phyloP scores from a whole-genome alignment of 2,329 filamentous ascomycete genomes.

The Fusarium hainanense region DNA sequence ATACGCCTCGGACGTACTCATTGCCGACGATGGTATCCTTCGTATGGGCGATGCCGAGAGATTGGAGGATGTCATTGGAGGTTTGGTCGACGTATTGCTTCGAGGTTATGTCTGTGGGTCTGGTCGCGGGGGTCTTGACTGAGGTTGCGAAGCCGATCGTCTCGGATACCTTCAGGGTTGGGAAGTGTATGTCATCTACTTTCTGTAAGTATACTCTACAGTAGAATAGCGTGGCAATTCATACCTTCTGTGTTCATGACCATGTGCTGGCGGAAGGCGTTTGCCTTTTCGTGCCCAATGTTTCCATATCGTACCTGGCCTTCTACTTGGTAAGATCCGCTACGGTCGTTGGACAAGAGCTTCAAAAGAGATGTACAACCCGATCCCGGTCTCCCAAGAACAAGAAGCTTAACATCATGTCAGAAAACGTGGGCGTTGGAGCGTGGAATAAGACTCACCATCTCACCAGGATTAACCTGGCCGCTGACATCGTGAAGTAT shows the following conservation, averaged over 20 bases:
- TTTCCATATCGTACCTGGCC: neutral
- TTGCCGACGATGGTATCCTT: neutral
- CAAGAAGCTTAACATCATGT: neutral
- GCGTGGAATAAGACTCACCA: neutral
- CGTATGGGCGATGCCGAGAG: neutral
- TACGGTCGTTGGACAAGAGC: neutral
- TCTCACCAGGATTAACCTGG: neutral
- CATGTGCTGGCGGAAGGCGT: neutral
- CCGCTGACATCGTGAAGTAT: neutral
- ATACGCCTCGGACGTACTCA: neutral
- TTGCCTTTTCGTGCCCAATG: neutral
- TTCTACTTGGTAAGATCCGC: neutral
- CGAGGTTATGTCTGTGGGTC: neutral
- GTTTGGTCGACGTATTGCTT: neutral
- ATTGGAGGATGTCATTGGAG: neutral
- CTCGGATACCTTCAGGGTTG: neutral
- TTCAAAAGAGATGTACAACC: neutral
- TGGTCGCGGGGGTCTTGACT: neutral
- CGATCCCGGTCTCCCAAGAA: neutral
- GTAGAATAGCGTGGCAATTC: fast-evolving
- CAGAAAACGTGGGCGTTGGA: neutral
- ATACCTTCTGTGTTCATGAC: neutral
- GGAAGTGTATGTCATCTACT: neutral
- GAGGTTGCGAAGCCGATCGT: neutral
- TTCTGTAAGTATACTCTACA: fast-evolving